phyloP scores from a whole-genome alignment of 1,139 yeast species.

The Casaregolazyma lundiana region DNA sequence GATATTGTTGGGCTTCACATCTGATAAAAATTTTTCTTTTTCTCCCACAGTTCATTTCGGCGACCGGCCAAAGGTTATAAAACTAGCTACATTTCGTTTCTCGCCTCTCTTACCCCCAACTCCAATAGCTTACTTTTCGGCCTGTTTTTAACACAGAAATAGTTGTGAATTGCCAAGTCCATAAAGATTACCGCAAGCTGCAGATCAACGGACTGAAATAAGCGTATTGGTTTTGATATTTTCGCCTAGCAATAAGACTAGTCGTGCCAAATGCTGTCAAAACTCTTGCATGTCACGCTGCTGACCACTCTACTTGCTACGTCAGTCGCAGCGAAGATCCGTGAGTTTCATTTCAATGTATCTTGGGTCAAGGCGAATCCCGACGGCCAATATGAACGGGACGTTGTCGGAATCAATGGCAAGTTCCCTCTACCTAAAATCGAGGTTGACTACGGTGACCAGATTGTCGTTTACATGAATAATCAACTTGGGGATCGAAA shows the following conservation, averaged over 20 bases:
- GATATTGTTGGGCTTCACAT: background rate
- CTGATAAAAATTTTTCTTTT: constrained; percentile 1
- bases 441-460: constrained; percentile 67
- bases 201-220: too few species aligned
- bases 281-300: background rate
- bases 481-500: constrained; percentile 60
- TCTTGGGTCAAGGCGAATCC: constrained; percentile 73
- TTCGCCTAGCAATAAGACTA: too few species aligned
- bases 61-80: background rate
- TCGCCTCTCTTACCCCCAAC: background rate
- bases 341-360: constrained; percentile 65
- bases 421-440: constrained; percentile 82
- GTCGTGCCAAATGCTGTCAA: constrained; percentile 2
- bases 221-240: background rate
- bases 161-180: background rate
- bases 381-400: constrained; percentile 63
- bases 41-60: background rate
- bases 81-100: background rate
- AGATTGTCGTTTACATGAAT: constrained; percentile 58
- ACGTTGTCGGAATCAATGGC: constrained; percentile 74
- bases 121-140: background rate
- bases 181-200: too few species aligned
- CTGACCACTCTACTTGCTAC: constrained; percentile 4
- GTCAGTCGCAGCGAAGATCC: constrained; percentile 46
- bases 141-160: background rate